Evolutionary conservation across 345 rosid species (phyloP).

Genomic region (Dipteronia dyeriana): DNA sequence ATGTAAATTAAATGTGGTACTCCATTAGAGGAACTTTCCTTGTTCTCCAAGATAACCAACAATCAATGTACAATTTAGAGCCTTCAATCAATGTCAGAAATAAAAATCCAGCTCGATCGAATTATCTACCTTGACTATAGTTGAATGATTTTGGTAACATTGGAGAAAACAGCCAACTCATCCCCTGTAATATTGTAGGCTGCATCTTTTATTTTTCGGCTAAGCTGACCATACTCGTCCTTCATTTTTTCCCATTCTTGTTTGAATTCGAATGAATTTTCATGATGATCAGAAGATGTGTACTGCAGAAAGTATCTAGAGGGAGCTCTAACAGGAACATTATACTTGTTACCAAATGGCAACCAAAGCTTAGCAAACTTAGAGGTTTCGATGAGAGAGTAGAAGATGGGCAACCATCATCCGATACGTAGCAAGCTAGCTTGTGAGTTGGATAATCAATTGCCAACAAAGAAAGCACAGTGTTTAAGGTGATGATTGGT

Average conservation of each 20-base stretch:
- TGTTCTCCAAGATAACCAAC: slow-evolving; percentile 57
- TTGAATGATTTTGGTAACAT: slow-evolving; percentile 42
- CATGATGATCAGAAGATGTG: neutral
- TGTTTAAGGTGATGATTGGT: slow-evolving; percentile 47
- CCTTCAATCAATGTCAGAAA: slow-evolving; percentile 26
- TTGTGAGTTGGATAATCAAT: slow-evolving; percentile 47
- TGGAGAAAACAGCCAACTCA: slow-evolving; percentile 40
- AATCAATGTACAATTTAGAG: neutral
- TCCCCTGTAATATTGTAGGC: slow-evolving; percentile 27
- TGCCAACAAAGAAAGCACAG: slow-evolving; percentile 53
- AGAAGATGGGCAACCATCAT: slow-evolving; percentile 58
- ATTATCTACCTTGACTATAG: slow-evolving; percentile 52
- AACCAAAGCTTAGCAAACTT: slow-evolving; percentile 71
- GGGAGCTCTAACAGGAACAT: slow-evolving; percentile 56
- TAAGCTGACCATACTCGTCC: slow-evolving; percentile 52
- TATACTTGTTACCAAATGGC: slow-evolving; percentile 61
- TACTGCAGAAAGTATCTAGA: slow-evolving; percentile 50
- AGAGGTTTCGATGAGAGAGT: slow-evolving; percentile 58
- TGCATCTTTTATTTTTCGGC: slow-evolving; percentile 43
- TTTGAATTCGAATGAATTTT: slow-evolving; percentile 37
- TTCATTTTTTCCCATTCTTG: slow-evolving; percentile 46
- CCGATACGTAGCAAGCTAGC: slow-evolving; percentile 50
- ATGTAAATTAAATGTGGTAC: slow-evolving; percentile 62
- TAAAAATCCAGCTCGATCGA: no score
- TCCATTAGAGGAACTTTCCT: slow-evolving; percentile 25